Conservation (phyloP, 768 basidiomycete genomes). For the Amanita rimosa region DNA sequence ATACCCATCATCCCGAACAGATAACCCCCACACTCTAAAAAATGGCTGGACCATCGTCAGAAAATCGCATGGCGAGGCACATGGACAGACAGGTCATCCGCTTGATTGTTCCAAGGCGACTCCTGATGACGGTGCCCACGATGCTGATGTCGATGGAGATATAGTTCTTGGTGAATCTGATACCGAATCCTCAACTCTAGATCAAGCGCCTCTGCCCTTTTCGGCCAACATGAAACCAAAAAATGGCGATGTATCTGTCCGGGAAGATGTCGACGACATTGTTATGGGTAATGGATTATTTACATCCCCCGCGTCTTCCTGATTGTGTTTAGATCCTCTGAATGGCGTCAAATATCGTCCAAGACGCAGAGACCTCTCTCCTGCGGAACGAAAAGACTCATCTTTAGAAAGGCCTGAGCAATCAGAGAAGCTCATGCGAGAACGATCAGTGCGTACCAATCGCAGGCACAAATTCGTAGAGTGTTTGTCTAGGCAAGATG, state of each 20-base stretch:
- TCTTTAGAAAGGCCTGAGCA: conserved; percentile 23
- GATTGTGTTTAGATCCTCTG: conserved; percentile 44
- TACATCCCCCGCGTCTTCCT: conserved; percentile 10
- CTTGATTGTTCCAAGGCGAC: conserved; percentile 11
- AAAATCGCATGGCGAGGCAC: conserved; percentile 19
- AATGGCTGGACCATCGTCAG: conserved; percentile 74
- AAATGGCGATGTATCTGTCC: conserved; percentile 37
- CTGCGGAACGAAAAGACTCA: conserved; percentile 14
- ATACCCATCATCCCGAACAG: conserved; percentile 38
- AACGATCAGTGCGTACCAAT: conserved; percentile 70
- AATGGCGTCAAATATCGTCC: conserved; percentile 36
- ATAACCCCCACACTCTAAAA: conserved; percentile 31
- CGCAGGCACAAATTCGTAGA: conserved; percentile 74
- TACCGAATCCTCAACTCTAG: conserved; percentile 28
- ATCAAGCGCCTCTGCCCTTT: conserved; percentile 15
- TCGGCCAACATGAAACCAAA: conserved; percentile 27
- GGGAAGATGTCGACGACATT: conserved; percentile 62
- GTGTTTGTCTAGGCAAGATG: conserved; percentile 63
- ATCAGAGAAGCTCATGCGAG: conserved; percentile 54
- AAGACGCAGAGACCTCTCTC: conserved; percentile 25
- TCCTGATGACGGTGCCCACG: conserved; percentile 24
- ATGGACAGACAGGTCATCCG: conserved; percentile 11
- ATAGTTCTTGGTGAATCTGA: conserved; percentile 74
- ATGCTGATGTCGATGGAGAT: conserved; percentile 64
- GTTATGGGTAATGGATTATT: conserved; percentile 48